Evolutionary conservation across 2,329 filamentous ascomycete species (phyloP), one percentile per base, ranked within the genome.

Genomic region (Thermothelomyces thermophilus): DNA sequence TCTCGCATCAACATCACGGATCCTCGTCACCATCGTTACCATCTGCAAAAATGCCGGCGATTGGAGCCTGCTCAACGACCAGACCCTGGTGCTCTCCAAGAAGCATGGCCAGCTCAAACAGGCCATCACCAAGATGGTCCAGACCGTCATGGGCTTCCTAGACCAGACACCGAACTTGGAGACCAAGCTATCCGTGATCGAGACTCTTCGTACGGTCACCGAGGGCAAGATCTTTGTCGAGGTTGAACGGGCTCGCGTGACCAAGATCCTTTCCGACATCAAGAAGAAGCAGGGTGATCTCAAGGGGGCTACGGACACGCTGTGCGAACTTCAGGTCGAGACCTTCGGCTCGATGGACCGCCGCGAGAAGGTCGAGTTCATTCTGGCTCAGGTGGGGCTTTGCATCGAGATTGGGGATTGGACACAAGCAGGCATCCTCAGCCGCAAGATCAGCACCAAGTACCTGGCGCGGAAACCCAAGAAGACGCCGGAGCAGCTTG

Each of bases 151-250:
- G 84, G 78, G 75, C 53, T 96, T 97, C 70, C 73, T 98, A 63
- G 86, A 95, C 64, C 82, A 86, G 41, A 90, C 90, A 19, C 90
- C 93, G 30, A 86, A 82, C 63, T 65, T 88, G 54, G 90, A 96
- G 60, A 90, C 83, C 31, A 98, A 97, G 74, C 76, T 98, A 50
- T 86, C 87, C 19, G 83, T 95, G 52, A 98, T 98, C 63, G 91
- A 98, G 71, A 94, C 91, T 1, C 71, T 98, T 63, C 83, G 93
- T 61, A 97, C 91, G 36, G 91, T 98, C 42, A 98, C 93, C 8
- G 93, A 98, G 71, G 93, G 93, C 72, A 98, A 98, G 86, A 98
- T 98, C 68, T 98, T 98, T 64, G 91, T 98, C 62, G 93, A 98
- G 75, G 93, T 98, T 46, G 93, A 98, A 77, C 84, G 93, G 60